phyloP scores from a whole-genome alignment of 2,329 filamentous ascomycete genomes.

The Pseudogymnoascus pannorum region DNA sequence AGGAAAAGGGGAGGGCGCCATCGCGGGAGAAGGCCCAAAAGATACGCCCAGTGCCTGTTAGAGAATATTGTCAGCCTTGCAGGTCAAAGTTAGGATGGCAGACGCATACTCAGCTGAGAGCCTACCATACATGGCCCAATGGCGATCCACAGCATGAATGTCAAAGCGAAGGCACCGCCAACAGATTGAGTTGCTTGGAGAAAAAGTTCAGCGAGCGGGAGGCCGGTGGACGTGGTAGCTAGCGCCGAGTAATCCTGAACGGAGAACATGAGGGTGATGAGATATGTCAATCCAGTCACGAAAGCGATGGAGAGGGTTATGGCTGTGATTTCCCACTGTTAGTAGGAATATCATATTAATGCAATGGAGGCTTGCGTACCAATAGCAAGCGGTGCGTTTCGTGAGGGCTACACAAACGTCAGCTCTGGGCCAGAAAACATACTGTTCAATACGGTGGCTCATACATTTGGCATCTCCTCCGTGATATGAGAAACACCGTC shows the following conservation, averaged over 20 bases:
- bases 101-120: slow-evolving; percentile 28
- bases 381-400: slow-evolving; percentile 33
- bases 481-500: slow-evolving; percentile 44
- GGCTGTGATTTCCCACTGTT: slow-evolving; percentile 22
- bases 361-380: slow-evolving; percentile 1
- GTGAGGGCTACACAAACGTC: slow-evolving; percentile 22
- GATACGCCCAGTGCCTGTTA: slow-evolving; percentile 24
- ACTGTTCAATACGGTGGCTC: slow-evolving; percentile 18
- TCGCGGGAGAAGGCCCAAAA: slow-evolving; percentile 40
- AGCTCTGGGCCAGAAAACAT: background rate
- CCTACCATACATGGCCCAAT: slow-evolving; percentile 30
- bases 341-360: background rate
- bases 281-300: slow-evolving; percentile 41
- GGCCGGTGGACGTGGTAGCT: slow-evolving; percentile 33
- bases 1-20: slow-evolving; percentile 34
- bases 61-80: slow-evolving; percentile 21
- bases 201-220: slow-evolving; percentile 41
- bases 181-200: slow-evolving; percentile 35
- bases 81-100: background rate
- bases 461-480: slow-evolving; percentile 42
- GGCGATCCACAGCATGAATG: slow-evolving; percentile 36
- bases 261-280: slow-evolving; percentile 45
- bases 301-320: slow-evolving; percentile 45
- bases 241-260: slow-evolving; percentile 41
- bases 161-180: slow-evolving; percentile 36